Conservation (phyloP, 345 rosid genomes). For the Lumnitzera racemosa region DNA sequence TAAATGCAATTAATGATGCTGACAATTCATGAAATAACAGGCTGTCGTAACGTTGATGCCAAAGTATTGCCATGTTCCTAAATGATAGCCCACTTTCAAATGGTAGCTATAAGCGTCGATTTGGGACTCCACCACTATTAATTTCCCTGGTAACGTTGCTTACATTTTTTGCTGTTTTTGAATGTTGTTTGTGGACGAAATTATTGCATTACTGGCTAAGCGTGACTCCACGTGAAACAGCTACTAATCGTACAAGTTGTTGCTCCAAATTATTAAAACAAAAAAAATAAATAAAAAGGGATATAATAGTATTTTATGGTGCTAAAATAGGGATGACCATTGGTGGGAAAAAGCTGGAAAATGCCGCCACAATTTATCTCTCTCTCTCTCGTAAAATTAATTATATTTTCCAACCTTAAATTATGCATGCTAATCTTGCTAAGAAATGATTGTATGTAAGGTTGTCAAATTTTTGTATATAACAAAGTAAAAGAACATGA, state of each 20-base stretch:
- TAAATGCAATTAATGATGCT: no score
- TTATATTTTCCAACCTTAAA: no score
- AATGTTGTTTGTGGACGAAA: slow-evolving; percentile 4
- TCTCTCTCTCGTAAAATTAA: no score
- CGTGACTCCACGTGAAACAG: slow-evolving; percentile 26
- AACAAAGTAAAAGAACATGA: no score
- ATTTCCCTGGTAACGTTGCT: slow-evolving; percentile 4
- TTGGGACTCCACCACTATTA: slow-evolving; percentile 1
- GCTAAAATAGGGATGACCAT: neutral
- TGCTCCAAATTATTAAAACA: neutral
- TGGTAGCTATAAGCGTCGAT: slow-evolving; percentile 8
- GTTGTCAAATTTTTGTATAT: no score
- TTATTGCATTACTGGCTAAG: slow-evolving; percentile 11
- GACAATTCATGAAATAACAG: no score
- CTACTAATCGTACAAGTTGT: slow-evolving; percentile 5
- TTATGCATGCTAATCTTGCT: no score
- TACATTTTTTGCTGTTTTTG: neutral
- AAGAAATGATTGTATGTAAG: no score
- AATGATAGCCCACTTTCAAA: slow-evolving; percentile 18
- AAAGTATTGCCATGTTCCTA: slow-evolving; percentile 7
- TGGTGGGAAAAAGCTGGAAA: slow-evolving; percentile 1
- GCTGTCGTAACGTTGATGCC: no score
- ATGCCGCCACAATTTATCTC: no score
- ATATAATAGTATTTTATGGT: neutral
- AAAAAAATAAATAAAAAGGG: neutral